Base-by-base conservation (phyloP, 2,329 filamentous ascomycete species). In the Sclerotinia sclerotiorum region DNA sequence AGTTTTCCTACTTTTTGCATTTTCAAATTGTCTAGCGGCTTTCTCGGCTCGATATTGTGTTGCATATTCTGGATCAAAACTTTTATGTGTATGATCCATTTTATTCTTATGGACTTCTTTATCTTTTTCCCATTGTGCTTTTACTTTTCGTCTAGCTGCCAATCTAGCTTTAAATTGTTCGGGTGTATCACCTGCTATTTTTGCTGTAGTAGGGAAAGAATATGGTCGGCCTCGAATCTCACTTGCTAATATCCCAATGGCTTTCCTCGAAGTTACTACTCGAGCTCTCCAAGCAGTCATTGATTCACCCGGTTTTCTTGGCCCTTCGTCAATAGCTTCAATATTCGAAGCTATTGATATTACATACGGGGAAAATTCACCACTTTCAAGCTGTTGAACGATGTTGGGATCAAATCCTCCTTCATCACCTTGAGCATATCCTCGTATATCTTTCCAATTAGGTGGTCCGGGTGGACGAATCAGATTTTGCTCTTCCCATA, bases 31-130 rank as follows among this genome's bases (percentile, higher is more conserved):
- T 0, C 58, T 21, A 17, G 29, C n/a, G 1, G 58, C 58, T 24
- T 62, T 62, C 8, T 62, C 58, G 21, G 58, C 58, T 51, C 58
- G 58, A 35, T 62, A 62, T 24, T 39, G 19, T 2, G 21, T 29
- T 0, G 58, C 58, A 24, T 62, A 62, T 24, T 51, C 58, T 7
- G 46, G 29, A 49, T 62, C 58, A 5, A 62, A 62, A 13, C 17
- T 51, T 2, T 27, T 35, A 24, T 62, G 58, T 5, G 58, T 62
- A 19, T 62, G 58, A 35, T 51, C 58, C 58, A 62, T 62, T 24
- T 62, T 62, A 19, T 62, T 62, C 7, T 62, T 62, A 35, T 62
- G 58, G 21, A 35, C 1, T 5, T 49, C 29, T n/a, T 62, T 62
- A 48, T 62, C 58, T 35, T 51, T 62, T 7, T 62, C 58, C 58